Evolutionary conservation across 257 asterid genomes (phyloP), one percentile per base, ranked within the genome.

Genomic region (Gentiana dahurica): DNA sequence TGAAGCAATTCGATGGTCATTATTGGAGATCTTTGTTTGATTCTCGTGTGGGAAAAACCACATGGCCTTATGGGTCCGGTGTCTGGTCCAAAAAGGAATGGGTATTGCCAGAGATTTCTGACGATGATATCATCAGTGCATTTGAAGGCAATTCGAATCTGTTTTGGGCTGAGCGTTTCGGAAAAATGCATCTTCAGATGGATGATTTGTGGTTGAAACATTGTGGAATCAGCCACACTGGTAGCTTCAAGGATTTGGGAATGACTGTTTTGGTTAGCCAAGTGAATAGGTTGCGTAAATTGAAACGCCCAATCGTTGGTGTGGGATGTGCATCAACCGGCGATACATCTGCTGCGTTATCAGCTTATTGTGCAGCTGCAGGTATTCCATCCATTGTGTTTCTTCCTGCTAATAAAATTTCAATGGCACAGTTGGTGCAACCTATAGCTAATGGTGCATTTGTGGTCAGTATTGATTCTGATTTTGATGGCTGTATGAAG

Each of bases 401-500:
- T 50, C 53, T 87, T 43, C 96, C 96, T 0, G 92, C 96, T 0
- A 75, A 87, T 66, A 65, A 76, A 12, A 87, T 87, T 2, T 82
- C 93, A 1, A 36, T 87, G 3, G 96, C 95, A 12, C 96, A 87
- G 58, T 65, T 87, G 32, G 96, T 87, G 61, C 96, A 87, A 64
- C 96, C 96, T 0, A 87, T 87, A 12, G 95, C 96, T 0, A 87
- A 87, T n/a, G 96, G 96, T 2, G 93, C 96, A 2, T 87, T 87
- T 35, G 96, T 87, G 35, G 56, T 87, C 71, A 87, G 96, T 46
- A 73, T 87, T 1, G 96, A 85, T 47, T 80, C 95, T 2, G 96
- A 87, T 85, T 87, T 87, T 45, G 96, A 87, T 63, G 96, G 96
- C 2, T 87, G 96, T 73, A 87, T 87, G 96, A 85, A 87, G 75